Evolutionary conservation across 192 early-diverging fungal species (phyloP), one percentile per base, ranked within the genome.

Genomic region (Pilaira anomala): DNA sequence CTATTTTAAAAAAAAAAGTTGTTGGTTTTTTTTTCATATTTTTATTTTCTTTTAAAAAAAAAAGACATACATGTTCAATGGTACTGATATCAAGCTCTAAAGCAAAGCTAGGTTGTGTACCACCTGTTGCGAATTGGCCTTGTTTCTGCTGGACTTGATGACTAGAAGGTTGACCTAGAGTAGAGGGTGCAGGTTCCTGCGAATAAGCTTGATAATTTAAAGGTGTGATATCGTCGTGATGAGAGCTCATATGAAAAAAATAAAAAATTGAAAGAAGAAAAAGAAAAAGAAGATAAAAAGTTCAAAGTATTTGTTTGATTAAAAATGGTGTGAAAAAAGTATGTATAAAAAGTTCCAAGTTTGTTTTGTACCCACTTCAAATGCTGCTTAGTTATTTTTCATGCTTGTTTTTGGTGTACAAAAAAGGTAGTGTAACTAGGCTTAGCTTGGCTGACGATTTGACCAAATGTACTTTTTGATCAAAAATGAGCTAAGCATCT

Each of bases 1-100:
- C 61, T 73, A 58, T 2, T 41, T 57, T 14, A 33, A 33, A 54
- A 33, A 33, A 33, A 44, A 44, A 44, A 18, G 44, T 0, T 45
- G 4, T 57, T 48, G 40, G 57, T 7, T 33, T 7, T 61, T 13
- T 24, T 24, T 41, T 18, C 7, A 3, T n/a, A 25, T 54, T 39
- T 39, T 30, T 42, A 19, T 5, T 46, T 30, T 24, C 29, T 53
- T 7, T 18, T 29, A 0, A 6, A 36, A 19, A 3, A 59, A 2
- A 24, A 13, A 1, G 51, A 60, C 60, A 33, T 64, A 76, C 69
- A 42, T 76, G 69, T 42, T 63, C 61, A 39, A 71, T 59, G 26
- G 60, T 67, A 29, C 58, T 42, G 29, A 62, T 28, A 45, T 55
- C 53, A 24, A 66, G 44, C 5, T 66, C 61, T 2, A 62, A 45